phyloP scores from a whole-genome alignment of 2,329 filamentous ascomycete species.

The Penicillium thymicola region DNA sequence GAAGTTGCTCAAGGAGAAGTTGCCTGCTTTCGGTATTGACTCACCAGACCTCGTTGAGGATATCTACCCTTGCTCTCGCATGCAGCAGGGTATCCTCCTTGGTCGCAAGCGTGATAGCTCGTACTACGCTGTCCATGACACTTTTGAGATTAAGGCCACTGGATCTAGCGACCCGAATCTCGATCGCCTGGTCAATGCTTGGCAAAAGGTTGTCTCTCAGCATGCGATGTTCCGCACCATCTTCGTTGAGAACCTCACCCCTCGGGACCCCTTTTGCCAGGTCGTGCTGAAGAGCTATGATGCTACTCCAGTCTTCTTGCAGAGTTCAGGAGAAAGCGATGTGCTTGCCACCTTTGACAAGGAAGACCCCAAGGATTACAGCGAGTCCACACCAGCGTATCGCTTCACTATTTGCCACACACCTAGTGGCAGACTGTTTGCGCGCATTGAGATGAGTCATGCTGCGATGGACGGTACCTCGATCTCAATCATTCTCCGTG shows the following conservation, averaged over 20 bases:
- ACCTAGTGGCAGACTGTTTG: slow-evolving; percentile 37
- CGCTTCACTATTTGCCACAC: slow-evolving; percentile 47
- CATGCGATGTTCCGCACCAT: slow-evolving; percentile 40
- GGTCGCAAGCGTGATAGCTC: slow-evolving; percentile 33
- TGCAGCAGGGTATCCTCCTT: slow-evolving; percentile 39
- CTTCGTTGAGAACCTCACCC: slow-evolving; percentile 35
- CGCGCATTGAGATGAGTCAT: slow-evolving; percentile 52
- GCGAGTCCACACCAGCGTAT: slow-evolving; percentile 40
- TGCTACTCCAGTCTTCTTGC: slow-evolving; percentile 27
- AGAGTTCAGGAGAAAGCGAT: slow-evolving; percentile 29
- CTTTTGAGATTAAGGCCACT: slow-evolving; percentile 31
- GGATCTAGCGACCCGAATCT: slow-evolving; percentile 24
- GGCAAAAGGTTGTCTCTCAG: slow-evolving; percentile 31
- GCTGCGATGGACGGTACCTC: slow-evolving; percentile 53
- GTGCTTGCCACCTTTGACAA: slow-evolving; percentile 30
- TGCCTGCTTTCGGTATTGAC: slow-evolving; percentile 37
- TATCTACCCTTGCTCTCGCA: slow-evolving; percentile 39
- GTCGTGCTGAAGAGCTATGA: slow-evolving; percentile 34
- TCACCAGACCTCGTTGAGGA: slow-evolving; percentile 41
- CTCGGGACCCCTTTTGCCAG: slow-evolving; percentile 33
- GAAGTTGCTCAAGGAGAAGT: slow-evolving; percentile 34
- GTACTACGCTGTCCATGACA: slow-evolving; percentile 39
- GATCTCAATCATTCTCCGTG: slow-evolving; percentile 48
- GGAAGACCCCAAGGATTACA: slow-evolving; percentile 27
- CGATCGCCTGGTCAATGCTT: slow-evolving; percentile 27